Conservation (phyloP, 495 filamentous ascomycete species). For the Wilcoxina mikolae region DNA sequence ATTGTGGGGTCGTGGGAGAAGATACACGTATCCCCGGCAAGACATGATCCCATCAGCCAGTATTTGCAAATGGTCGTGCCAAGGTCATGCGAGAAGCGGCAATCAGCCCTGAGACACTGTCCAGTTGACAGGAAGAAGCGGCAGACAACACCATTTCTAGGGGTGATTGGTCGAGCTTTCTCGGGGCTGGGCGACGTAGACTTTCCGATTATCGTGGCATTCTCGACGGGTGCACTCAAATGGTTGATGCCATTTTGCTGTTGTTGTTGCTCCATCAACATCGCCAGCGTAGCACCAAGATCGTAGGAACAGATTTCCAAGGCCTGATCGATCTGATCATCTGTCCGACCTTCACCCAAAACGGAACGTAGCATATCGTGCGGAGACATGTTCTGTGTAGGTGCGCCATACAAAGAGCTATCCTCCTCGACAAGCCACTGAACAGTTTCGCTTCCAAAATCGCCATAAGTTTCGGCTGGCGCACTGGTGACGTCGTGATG, state of each 20-base stretch:
- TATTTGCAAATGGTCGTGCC: constrained; percentile 99
- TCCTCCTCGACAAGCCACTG: constrained; percentile 96
- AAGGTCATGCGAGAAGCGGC: constrained; percentile 90
- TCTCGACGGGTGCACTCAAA: not conserved
- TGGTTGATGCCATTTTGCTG: constrained; percentile 32
- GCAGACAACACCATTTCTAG: constrained; percentile 77
- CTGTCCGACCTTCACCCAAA: constrained; percentile 69
- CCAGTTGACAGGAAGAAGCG: constrained; percentile 91
- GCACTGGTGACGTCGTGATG: constrained; percentile 46
- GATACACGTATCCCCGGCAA: constrained; percentile 85
- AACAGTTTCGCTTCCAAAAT: constrained; percentile 82
- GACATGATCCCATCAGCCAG: constrained; percentile 91
- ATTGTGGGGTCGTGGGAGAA: constrained; percentile 90
- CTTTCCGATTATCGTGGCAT: constrained; percentile 65
- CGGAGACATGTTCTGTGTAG: constrained; percentile 76
- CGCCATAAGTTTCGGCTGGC: constrained; percentile 72
- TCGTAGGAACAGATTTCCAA: constrained; percentile 86
- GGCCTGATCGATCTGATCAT: constrained; percentile 84
- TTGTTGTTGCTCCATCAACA: constrained; percentile 51
- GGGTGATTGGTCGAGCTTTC: constrained; percentile 48
- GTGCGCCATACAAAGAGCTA: constrained; percentile 53
- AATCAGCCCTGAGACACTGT: constrained; percentile 85
- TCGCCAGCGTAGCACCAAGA: constrained; percentile 71
- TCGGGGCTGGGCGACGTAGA: constrained; percentile 56
- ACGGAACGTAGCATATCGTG: constrained; percentile 97